Conservation (phyloP, 202 grass and related monocot genomes). For the Saccharum hybrid region DNA sequence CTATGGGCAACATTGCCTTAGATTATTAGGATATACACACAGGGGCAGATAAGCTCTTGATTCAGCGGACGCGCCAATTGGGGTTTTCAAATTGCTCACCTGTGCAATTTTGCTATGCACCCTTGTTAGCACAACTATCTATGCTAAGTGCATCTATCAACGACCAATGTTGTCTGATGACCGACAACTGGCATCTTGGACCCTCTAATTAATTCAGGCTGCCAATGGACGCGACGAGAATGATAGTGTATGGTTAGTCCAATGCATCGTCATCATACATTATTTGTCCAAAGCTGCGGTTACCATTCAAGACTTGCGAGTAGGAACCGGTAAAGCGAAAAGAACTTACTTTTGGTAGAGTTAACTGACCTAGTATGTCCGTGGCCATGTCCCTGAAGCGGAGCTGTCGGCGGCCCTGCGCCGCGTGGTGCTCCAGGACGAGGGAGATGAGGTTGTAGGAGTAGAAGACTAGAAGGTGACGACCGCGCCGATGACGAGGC, state of each 20-base stretch:
- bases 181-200: not conserved
- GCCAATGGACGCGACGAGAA: not conserved
- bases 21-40: too few species aligned
- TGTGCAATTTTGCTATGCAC: not conserved
- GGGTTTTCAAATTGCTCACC: not conserved
- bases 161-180: not conserved
- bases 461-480: conserved; percentile 97
- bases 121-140: not conserved
- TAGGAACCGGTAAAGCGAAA: too few species aligned
- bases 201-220: not conserved
- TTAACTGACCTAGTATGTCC: conserved; percentile 73
- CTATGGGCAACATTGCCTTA: too few species aligned
- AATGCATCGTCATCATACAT: not conserved
- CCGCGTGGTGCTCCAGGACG: conserved; percentile 91
- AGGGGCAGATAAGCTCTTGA: not conserved
- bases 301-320: not conserved
- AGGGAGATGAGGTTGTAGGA: conserved; percentile 97
- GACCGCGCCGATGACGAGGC: conserved; percentile 63
- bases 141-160: not conserved
- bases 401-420: conserved; percentile 74
- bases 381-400: conserved; percentile 94
- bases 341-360: too few species aligned
- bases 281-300: too few species aligned
- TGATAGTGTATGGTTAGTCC: not conserved
- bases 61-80: not conserved